A percentile compares a stretch with the other conserved stretches of the same genome.
phyloP scores from a whole-genome alignment of 345 rosid species.

The Citrus maxima region DNA sequence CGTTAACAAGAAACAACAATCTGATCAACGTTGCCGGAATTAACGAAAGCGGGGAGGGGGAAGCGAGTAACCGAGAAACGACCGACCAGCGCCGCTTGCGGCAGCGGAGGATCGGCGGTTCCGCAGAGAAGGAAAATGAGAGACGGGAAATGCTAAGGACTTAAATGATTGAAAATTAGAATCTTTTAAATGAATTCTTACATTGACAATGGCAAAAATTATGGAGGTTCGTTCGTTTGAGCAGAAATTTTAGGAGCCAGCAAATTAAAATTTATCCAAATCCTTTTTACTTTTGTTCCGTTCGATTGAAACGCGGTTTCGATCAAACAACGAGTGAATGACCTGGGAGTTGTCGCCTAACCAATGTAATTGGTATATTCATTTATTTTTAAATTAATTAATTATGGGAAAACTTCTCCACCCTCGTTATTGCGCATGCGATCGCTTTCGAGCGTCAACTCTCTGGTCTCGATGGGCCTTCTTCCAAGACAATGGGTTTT shows the following conservation, averaged over 20 bases:
- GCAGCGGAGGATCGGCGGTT: conserved; percentile 29
- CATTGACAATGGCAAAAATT: background rate
- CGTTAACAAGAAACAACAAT: background rate
- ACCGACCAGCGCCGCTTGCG: conserved; percentile 25
- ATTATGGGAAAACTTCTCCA: no score
- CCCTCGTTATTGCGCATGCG: background rate
- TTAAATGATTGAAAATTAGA: background rate
- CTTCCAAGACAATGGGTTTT: background rate
- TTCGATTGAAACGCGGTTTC: background rate
- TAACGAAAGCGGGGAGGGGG: background rate
- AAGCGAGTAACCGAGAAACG: background rate
- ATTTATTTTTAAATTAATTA: no score
- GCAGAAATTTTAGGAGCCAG: background rate
- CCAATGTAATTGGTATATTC: background rate
- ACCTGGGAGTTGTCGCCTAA: background rate
- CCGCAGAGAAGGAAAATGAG: conserved; percentile 4
- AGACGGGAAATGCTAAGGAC: background rate
- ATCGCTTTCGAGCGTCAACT: background rate
- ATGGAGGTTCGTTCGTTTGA: background rate
- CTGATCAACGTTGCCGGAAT: background rate
- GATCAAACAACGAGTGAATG: no score
- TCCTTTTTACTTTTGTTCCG: conserved; percentile 5
- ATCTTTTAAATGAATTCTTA: background rate
- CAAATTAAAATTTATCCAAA: conserved; percentile 1
- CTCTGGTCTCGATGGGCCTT: background rate